Base-by-base conservation (phyloP, 345 rosid species). In the Camelina hispida region DNA sequence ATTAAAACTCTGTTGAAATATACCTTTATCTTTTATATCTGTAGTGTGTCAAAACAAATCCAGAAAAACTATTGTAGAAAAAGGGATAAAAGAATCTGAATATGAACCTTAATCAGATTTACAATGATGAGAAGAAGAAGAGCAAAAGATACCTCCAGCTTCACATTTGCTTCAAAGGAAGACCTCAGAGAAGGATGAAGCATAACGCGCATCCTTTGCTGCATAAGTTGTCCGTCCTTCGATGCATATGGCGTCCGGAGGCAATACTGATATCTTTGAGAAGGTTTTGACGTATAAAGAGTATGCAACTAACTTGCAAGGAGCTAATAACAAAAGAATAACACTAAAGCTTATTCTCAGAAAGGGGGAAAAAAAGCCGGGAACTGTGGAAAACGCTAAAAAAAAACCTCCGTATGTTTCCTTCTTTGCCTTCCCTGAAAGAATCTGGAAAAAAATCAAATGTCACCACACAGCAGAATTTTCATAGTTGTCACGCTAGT, bases 301-400 rank as follows among this genome's bases (percentile, higher is more conserved):
- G 47, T 61, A 52, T 56, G 66, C 52, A 69, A 68, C 78, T 71
- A 78, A 59, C 68, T 78, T 71, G 60, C 54, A 70, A 48, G 53
- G 25, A 73, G 69, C 79, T 83, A 85, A 66, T 70, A 55, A 42
- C 56, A 72, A 81, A 87, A 80, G 83, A 87, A 83, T 81, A 77
- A 78, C 64, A 69, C 53, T 74, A 78, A 42, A 76, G 77, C 74
- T 82, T 82, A 80, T 81, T 84, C 60, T 64, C 77, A 77, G 71
- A 70, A 42, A 78, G 65, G 74, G 47, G 15, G 5, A 4, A 28
- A 50, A 66, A 61, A 76, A 56, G 78, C 73, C 44, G 78, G 72
- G 40, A 58, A 34, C 18, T 74, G 47, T 61, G 54, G 23, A 74
- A 69, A 76, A 68, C 48, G 46, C 62, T 3, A 43, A 13, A 16